phyloP scores from a whole-genome alignment of 148 eudicot genomes.

The Oxyria digyna region DNA sequence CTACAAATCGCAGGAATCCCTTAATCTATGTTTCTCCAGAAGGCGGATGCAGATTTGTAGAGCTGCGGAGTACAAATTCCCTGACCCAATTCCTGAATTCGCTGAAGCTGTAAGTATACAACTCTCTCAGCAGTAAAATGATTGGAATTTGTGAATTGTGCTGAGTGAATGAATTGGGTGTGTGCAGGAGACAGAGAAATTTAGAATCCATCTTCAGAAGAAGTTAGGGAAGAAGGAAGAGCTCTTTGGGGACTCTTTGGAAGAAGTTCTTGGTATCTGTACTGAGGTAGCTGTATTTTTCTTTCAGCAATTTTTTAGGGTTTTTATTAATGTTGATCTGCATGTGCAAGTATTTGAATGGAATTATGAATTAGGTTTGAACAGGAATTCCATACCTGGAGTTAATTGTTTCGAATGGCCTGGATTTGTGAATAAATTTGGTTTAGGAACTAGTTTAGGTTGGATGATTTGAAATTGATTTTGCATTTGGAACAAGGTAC shows the following conservation, averaged over 20 bases:
- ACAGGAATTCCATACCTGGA: background rate
- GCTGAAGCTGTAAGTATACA: constrained; percentile 44
- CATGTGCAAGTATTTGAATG: background rate
- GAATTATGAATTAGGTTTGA: background rate
- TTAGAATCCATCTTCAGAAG: constrained; percentile 38
- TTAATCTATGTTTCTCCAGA: background rate
- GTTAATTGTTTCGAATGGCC: background rate
- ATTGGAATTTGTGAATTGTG: background rate
- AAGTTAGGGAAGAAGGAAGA: constrained; percentile 60
- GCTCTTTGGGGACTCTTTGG: constrained; percentile 55
- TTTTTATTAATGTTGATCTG: background rate
- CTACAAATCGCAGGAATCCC: background rate
- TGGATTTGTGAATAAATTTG: too few relatives aligned
- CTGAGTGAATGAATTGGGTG: background rate
- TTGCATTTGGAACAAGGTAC: too few relatives aligned
- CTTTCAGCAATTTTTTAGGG: background rate
- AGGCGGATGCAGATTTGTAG: constrained; percentile 31
- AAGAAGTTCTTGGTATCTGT: constrained; percentile 61
- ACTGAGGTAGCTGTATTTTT: constrained; percentile 41
- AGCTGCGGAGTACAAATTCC: constrained; percentile 86
- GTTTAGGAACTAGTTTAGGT: background rate
- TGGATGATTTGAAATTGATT: background rate
- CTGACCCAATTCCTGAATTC: constrained; percentile 97
- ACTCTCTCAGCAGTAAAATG: background rate
- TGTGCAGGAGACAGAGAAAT: constrained; percentile 70